Base-by-base conservation (phyloP, 805 yeast genomes). In the Debaryomyces hansenii region DNA sequence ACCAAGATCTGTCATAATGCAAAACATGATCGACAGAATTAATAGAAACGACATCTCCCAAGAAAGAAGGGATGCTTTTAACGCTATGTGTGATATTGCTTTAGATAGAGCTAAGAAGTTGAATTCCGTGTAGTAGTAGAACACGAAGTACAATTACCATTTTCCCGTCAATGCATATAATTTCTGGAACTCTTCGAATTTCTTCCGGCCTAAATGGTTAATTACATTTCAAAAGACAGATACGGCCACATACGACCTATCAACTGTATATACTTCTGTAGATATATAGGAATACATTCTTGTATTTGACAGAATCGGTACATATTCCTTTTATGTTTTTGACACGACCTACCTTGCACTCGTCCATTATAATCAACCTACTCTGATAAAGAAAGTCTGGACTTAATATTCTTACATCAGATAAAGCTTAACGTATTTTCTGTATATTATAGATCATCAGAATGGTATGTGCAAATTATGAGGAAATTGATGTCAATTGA, bases 81-180 rank as follows among this genome's bases (percentile, higher is more conserved):
- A 83, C 52, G 96, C 96, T 20, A 89, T 90, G 96, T 88, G 96
- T 64, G 95, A 88, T 64, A 91, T 90, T 46, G 97, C 97, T 0
- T 55, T 77, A 20, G 96, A 90, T 66, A 73, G 97, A 47, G 84
- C 84, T 0, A 53, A 52, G n/a, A 85, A 84, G 57, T 60, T 81
- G 40, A 70, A 67, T 24, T 24, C 27, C 7, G 10, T 9, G 10
- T 7, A 24, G 27, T 24, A 7, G 66, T 72, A 7, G 69, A 69
- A 48, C 10, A 24, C 10, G 2, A 24, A 9, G 4, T 24, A 24
- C 10, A 24, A 24, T 24, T 24, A 7, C 27, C 27, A 3, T 24
- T 24, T 16, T 16, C 18, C 18, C 18, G 27, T 24, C 10, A 24
- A 2, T 24, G 2, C 10, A 6, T 7, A 14, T 14, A 33, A 8